Percentiles rank a stretch among this genome's conserved stretches.
phyloP scores from a whole-genome alignment of 192 early-diverging fungal genomes.

The Kickxella alabastrina region DNA sequence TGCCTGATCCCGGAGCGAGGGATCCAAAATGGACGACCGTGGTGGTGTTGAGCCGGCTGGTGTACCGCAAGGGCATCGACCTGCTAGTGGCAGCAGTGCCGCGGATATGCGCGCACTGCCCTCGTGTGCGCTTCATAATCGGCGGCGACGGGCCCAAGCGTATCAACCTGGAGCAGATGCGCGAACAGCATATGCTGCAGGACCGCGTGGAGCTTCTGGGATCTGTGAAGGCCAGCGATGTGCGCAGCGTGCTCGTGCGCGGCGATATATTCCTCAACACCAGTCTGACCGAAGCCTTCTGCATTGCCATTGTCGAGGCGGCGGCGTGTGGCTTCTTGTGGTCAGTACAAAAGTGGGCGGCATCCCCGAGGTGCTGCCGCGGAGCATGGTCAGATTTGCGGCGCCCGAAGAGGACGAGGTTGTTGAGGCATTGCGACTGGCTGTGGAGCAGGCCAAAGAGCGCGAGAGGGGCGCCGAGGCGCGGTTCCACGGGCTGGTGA shows the following conservation, averaged over 20 bases:
- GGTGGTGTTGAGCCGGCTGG: conserved; percentile 87
- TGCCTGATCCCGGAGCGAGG: conserved; percentile 70
- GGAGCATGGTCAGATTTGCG: conserved; percentile 89
- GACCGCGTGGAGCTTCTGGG: conserved; percentile 89
- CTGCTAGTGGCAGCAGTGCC: conserved; percentile 90
- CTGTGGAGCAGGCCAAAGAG: conserved; percentile 63
- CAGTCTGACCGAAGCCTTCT: conserved; percentile 96
- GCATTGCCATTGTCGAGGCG: conserved; percentile 98
- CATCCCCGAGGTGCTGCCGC: conserved; percentile 91
- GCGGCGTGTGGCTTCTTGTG: conserved; percentile 88
- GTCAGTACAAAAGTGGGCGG: conserved; percentile 96
- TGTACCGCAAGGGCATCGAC: conserved; percentile 95
- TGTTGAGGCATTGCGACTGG: conserved; percentile 63
- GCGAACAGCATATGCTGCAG: conserved; percentile 87
- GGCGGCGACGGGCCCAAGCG: conserved; percentile 96
- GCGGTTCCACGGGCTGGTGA: conserved; percentile 76
- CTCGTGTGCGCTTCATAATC: conserved; percentile 86
- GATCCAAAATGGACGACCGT: conserved; percentile 85
- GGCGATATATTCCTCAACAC: conserved; percentile 98
- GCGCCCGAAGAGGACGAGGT: conserved; percentile 81
- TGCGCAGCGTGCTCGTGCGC: conserved; percentile 81
- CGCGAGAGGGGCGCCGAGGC: conserved; percentile 58
- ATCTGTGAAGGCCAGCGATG: conserved; percentile 72
- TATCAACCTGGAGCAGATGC: conserved; percentile 97
- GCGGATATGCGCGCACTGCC: conserved; percentile 73